Conservation (phyloP, 768 basidiomycete species). For the Tricholoma sp. region DNA sequence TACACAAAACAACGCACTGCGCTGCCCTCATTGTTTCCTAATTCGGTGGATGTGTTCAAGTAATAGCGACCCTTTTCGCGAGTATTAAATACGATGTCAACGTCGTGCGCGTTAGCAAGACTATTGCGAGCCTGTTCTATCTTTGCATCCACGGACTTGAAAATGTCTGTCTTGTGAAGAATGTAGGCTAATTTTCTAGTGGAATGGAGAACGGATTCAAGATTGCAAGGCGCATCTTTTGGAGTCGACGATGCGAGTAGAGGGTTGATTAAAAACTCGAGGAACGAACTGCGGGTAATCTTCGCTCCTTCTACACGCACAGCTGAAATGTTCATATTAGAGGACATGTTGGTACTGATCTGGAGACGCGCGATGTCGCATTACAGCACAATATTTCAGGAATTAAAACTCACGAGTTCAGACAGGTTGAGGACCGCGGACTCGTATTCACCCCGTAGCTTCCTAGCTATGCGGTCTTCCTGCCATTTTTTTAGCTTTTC, state of each 20-base stretch:
- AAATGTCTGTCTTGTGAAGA: constrained; percentile 74
- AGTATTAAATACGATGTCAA: constrained; percentile 78
- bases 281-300: constrained; percentile 73
- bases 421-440: constrained; percentile 56
- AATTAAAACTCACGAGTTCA: constrained; percentile 30
- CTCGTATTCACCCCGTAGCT: constrained; percentile 74
- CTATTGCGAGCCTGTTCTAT: constrained; percentile 54
- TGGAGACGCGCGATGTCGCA: constrained; percentile 21
- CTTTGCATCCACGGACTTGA: constrained; percentile 56
- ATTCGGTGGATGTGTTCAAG: constrained; percentile 80
- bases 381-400: not conserved
- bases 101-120: constrained; percentile 51
- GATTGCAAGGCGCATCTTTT: constrained; percentile 26
- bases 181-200: constrained; percentile 61
- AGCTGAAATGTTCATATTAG: constrained; percentile 63
- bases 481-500: constrained; percentile 67
- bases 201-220: constrained; percentile 67
- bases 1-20: constrained; percentile 56
- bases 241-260: constrained; percentile 28
- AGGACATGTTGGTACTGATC: constrained; percentile 64
- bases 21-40: constrained; percentile 90
- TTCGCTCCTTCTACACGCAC: constrained; percentile 79
- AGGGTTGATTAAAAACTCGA: constrained; percentile 73
- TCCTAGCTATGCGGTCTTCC: constrained; percentile 63
- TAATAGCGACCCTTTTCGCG: constrained; percentile 73